Conservation (phyloP, 176 grass and related monocot genomes). For the Ensete ventricosum region DNA sequence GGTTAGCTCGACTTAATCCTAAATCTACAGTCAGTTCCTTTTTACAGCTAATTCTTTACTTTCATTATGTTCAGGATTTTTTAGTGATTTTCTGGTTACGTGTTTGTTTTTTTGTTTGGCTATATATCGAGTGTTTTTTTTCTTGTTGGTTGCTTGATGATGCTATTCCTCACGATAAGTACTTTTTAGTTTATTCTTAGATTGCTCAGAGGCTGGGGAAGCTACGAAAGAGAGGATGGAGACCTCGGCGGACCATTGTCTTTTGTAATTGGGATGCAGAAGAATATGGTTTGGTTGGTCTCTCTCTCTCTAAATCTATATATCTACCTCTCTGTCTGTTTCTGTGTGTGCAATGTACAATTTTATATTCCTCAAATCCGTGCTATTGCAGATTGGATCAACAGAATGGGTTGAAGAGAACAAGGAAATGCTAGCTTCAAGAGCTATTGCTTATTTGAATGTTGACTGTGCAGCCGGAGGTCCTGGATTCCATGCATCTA, state of each 20-base stretch:
- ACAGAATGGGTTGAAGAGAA: conserved; percentile 99
- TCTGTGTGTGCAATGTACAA: neutral
- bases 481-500: conserved; percentile 36
- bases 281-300: conserved; percentile 28
- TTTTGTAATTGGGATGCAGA: conserved; percentile 92
- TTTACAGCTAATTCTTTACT: no score
- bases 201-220: conserved; percentile 63
- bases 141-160: neutral
- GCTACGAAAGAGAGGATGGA: conserved; percentile 79
- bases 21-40: no score
- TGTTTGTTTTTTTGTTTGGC: no score
- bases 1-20: no score
- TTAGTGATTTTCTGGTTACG: no score
- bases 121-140: neutral
- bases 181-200: conserved; percentile 20
- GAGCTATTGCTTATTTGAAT: conserved; percentile 81
- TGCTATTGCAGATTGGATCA: conserved; percentile 63
- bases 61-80: no score
- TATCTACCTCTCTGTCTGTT: neutral
- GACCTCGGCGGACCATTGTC: conserved; percentile 73
- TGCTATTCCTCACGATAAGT: neutral
- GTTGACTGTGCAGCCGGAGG: conserved; percentile 49
- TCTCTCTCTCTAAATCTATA: conserved; percentile 10
- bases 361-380: neutral
- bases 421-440: conserved; percentile 45